A percentile compares a stretch with the other conserved stretches of the same genome.
Conservation (phyloP, 441 rosid species). For the Melastoma candidum region DNA sequence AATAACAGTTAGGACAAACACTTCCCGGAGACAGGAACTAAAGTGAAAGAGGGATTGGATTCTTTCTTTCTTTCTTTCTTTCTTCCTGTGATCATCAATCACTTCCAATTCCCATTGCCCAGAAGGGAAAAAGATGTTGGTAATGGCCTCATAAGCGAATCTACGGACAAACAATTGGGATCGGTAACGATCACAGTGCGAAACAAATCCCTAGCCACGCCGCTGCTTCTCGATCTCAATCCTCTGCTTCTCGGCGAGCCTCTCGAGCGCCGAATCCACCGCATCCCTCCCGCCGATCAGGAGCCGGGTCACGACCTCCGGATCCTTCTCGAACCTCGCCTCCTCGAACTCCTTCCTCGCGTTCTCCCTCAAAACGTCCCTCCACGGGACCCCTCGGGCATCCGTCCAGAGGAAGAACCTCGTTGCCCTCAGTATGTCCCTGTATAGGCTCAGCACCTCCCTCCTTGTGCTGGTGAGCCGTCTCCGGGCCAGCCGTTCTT, state of each 20-base stretch:
- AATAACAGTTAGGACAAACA: no score
- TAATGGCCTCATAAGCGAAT: no score
- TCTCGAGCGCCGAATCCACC: conserved; percentile 57
- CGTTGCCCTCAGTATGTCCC: conserved; percentile 72
- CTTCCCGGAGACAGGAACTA: no score
- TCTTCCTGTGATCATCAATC: no score
- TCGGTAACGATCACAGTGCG: no score
- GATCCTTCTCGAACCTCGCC: conserved; percentile 70
- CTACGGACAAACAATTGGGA: no score
- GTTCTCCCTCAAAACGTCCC: conserved; percentile 67
- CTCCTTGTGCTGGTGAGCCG: conserved; percentile 57
- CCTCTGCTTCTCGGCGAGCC: conserved; percentile 62
- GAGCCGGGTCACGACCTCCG: conserved; percentile 59
- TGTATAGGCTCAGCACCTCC: conserved; percentile 68
- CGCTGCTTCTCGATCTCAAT: conserved; percentile 49
- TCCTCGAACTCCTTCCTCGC: conserved; percentile 80
- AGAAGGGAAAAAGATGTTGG: no score
- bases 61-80: no score
- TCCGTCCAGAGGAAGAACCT: conserved; percentile 76
- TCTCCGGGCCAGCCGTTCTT: conserved; percentile 41
- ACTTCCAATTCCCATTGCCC: no score
- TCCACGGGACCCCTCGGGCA: conserved; percentile 61
- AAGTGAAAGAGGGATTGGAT: no score
- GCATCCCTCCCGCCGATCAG: conserved; percentile 80
- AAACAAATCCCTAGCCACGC: conserved; percentile 1